phyloP scores from a whole-genome alignment of 2,329 filamentous ascomycete genomes.

The Nemania sp. region DNA sequence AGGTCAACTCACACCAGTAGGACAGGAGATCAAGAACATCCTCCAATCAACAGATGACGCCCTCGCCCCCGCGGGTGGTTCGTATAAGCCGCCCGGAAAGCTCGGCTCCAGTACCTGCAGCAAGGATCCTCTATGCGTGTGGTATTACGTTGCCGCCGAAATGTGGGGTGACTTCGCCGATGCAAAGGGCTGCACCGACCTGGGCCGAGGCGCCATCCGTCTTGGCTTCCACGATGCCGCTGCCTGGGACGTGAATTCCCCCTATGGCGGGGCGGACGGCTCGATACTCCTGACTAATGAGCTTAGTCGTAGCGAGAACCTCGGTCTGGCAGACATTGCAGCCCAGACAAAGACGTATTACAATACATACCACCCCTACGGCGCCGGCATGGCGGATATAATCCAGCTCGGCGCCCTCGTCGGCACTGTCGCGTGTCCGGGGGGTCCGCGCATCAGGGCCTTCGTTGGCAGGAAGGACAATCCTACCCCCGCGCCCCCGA shows the following conservation, averaged over 20 bases:
- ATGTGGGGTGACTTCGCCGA: constrained; percentile 53
- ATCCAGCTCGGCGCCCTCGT: constrained; percentile 63
- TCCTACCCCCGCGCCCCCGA: constrained; percentile 54
- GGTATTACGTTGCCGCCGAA: constrained; percentile 55
- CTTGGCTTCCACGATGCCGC: constrained; percentile 62
- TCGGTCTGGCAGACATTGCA: constrained; percentile 59
- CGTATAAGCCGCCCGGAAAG: constrained; percentile 42
- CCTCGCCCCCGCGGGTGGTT: constrained; percentile 22
- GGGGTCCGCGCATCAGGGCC: constrained; percentile 63
- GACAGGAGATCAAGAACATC: constrained; percentile 43
- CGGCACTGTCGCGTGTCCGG: constrained; percentile 63
- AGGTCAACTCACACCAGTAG: constrained; percentile 32
- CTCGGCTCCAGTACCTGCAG: constrained; percentile 45
- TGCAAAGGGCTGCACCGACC: constrained; percentile 53
- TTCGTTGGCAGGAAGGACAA: constrained; percentile 63
- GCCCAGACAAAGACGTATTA: constrained; percentile 54
- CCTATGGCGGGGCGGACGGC: constrained; percentile 60
- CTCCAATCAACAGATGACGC: constrained; percentile 40
- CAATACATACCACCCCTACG: constrained; percentile 53
- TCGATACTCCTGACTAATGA: constrained; percentile 60
- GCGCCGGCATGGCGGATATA: constrained; percentile 65
- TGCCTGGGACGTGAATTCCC: constrained; percentile 55
- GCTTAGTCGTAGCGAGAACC: constrained; percentile 56
- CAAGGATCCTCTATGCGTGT: constrained; percentile 54
- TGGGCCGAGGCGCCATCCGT: constrained; percentile 59